Percentiles rank a stretch among this genome's conserved stretches.
Conservation (phyloP, 768 basidiomycete species). For the Gelatoporia subvermispora region DNA sequence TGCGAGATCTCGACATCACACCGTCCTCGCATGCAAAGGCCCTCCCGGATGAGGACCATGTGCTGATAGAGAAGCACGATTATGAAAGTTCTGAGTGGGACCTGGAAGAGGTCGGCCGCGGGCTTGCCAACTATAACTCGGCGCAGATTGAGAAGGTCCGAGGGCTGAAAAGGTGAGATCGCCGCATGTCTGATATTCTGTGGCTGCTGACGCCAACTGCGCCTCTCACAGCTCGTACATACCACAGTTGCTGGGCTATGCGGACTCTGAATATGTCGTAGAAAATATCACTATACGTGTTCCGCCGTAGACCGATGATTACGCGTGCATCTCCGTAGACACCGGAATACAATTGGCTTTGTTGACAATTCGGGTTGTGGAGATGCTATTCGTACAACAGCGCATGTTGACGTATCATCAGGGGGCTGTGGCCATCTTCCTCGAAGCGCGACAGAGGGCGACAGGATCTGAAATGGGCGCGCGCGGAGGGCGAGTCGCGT, state of each 20-base stretch:
- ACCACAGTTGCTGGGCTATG: constrained; percentile 79
- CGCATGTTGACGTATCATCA: too few relatives aligned
- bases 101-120: constrained; percentile 86
- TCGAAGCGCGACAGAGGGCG: too few relatives aligned
- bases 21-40: constrained; percentile 14
- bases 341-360: too few relatives aligned
- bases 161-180: constrained; percentile 83
- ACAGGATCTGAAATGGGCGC: too few relatives aligned
- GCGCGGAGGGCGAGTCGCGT: background rate
- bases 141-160: constrained; percentile 85
- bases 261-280: constrained; percentile 95
- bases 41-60: constrained; percentile 23
- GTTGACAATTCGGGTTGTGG: too few relatives aligned
- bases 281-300: constrained; percentile 86
- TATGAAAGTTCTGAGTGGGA: constrained; percentile 56
- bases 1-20: constrained; percentile 18
- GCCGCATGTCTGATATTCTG: background rate
- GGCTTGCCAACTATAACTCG: constrained; percentile 94
- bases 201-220: constrained; percentile 2
- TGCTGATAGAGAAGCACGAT: constrained; percentile 20
- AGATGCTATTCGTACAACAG: too few relatives aligned
- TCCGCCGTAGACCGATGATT: constrained; percentile 32
- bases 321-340: too few relatives aligned
- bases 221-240: constrained; percentile 63
- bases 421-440: too few relatives aligned